Evolutionary conservation across 2,329 filamentous ascomycete species (phyloP).

Genomic region (Cryoendolithus antarcticus): DNA sequence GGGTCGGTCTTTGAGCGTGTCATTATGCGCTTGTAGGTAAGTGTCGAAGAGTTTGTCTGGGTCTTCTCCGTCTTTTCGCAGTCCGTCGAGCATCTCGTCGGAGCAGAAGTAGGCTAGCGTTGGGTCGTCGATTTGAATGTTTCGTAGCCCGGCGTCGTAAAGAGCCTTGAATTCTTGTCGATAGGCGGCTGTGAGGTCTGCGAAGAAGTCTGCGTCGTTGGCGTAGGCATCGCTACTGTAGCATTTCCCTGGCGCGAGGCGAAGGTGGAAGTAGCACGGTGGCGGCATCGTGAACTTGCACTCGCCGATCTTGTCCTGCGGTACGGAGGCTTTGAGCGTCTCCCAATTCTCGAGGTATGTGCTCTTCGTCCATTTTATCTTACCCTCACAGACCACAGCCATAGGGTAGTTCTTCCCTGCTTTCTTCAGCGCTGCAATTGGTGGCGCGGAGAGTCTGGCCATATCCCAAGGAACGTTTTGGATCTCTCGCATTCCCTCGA

Average conservation of each 20-base stretch:
- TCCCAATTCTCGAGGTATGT: slow-evolving; percentile 27
- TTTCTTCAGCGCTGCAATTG: slow-evolving; percentile 26
- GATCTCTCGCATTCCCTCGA: slow-evolving; percentile 25
- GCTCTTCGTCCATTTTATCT: slow-evolving; percentile 23
- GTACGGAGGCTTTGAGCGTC: slow-evolving; percentile 20
- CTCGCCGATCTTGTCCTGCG: slow-evolving; percentile 22
- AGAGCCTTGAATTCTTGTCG: slow-evolving; percentile 25
- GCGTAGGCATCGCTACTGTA: slow-evolving; percentile 22
- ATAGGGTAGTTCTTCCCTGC: slow-evolving; percentile 27
- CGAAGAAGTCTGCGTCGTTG: slow-evolving; percentile 24
- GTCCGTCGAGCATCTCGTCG: slow-evolving; percentile 23
- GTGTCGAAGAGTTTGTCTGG: slow-evolving; percentile 25
- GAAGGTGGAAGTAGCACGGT: slow-evolving; percentile 26
- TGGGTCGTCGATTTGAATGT: slow-evolving; percentile 28
- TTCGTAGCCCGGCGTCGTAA: slow-evolving; percentile 22
- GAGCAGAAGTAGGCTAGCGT: slow-evolving; percentile 28
- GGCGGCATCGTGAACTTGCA: slow-evolving; percentile 28
- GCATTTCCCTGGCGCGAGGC: slow-evolving; percentile 25
- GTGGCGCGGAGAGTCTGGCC: slow-evolving; percentile 23
- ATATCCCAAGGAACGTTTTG: slow-evolving; percentile 25
- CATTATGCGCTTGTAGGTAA: slow-evolving; percentile 27
- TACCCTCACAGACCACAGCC: slow-evolving; percentile 25
- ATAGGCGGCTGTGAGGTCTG: slow-evolving; percentile 24
- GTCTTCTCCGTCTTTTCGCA: slow-evolving; percentile 24
- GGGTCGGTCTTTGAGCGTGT: slow-evolving; percentile 23